A percentile compares a stretch with the other conserved stretches of the same genome.
These are phyloP conservation scores for Apocynum venetum DNA, from an alignment of 257 asterid genomes.

Conservation along the genomic window DNA sequence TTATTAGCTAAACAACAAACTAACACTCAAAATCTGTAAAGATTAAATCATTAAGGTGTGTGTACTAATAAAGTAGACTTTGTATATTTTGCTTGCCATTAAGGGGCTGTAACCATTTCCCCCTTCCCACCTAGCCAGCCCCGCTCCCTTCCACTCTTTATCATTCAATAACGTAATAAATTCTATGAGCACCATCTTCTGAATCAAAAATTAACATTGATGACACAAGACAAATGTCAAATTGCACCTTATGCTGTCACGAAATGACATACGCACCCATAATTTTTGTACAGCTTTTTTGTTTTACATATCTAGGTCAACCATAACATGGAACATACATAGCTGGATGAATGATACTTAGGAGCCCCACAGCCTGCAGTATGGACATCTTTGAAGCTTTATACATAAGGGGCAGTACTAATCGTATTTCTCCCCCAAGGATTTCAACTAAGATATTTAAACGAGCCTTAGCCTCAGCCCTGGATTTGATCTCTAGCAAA, in stretches of 20 bases:
- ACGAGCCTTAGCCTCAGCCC: neutral
- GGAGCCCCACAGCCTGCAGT: neutral
- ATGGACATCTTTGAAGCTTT: neutral
- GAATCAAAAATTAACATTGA: conserved; percentile 6
- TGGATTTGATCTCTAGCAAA: neutral
- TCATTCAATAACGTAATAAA: neutral
- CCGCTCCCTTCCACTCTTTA: neutral
- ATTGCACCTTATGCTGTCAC: conserved; percentile 3
- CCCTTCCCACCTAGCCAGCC: neutral
- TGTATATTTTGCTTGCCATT: too few species aligned
- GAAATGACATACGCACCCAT: conserved; percentile 11
- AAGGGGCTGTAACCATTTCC: too few species aligned
- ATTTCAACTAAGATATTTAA: neutral
- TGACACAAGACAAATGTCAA: conserved; percentile 5
- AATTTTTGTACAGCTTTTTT: conserved; percentile 10
- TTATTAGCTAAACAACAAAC: too few species aligned
- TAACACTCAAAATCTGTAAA: too few species aligned
- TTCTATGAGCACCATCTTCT: conserved; percentile 6
- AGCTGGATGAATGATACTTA: neutral
- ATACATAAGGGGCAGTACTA: neutral
- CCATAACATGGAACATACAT: neutral
- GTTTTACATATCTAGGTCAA: conserved; percentile 6
- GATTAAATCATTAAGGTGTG: too few species aligned
- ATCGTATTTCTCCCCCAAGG: neutral
- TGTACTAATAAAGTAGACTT: too few species aligned